These are phyloP conservation scores for Exophiala sp. DNA, from an alignment of 2,329 filamentous ascomycete genomes.

Conservation along the genomic window DNA sequence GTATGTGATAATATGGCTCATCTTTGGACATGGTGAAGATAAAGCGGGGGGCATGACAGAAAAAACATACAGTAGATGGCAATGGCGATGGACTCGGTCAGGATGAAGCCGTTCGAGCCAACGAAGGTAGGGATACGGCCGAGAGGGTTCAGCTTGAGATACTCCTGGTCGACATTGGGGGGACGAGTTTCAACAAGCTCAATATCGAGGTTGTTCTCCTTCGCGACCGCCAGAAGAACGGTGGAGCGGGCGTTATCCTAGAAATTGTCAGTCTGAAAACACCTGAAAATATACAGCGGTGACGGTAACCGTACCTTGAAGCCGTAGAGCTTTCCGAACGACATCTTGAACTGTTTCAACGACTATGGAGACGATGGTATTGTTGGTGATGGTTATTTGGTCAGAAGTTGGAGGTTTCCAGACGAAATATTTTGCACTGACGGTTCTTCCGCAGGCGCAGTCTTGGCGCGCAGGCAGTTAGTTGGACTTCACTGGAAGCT, in stretches of 20 bases:
- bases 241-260: constrained; percentile 28
- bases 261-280: constrained; percentile 21
- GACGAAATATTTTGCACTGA: constrained; percentile 5
- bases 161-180: constrained; percentile 62
- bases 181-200: constrained; percentile 71
- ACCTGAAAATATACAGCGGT: constrained; percentile 26
- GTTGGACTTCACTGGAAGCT: neutral
- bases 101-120: constrained; percentile 81
- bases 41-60: constrained; percentile 20
- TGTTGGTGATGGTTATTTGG: neutral
- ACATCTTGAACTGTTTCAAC: constrained; percentile 56
- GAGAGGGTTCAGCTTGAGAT: constrained; percentile 77
- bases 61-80: constrained; percentile 86
- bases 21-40: constrained; percentile 45
- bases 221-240: constrained; percentile 77
- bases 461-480: constrained; percentile 7
- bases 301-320: constrained; percentile 56
- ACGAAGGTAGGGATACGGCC: constrained; percentile 91
- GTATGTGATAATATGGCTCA: constrained; percentile 63
- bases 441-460: neutral
- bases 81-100: constrained; percentile 88
- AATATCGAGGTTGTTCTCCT: constrained; percentile 92
- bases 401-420: neutral
- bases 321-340: constrained; percentile 97
- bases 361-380: neutral